Evolutionary conservation across 2,329 filamentous ascomycete species (phyloP), one percentile per base, ranked within the genome.

Genomic region (Fusarium odoratissimum): DNA sequence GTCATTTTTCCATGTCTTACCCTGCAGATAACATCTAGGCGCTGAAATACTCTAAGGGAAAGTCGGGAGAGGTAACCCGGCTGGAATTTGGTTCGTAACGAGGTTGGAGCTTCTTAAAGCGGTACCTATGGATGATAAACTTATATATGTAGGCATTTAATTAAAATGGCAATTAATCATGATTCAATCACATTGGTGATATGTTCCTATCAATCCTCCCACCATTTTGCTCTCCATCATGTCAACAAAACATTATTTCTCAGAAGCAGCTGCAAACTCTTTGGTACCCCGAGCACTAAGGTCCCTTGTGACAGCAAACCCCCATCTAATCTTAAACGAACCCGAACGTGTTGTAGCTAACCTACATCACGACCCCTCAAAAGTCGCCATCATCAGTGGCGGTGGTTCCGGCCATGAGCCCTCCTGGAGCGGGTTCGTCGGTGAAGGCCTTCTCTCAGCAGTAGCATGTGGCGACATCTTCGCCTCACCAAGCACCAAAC

Each of bases 21-120:
- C 40, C 40, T 23, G n/a, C 40, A 41, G 5, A 41, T 23, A 14
- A 23, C 8, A 41, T 16, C n/a, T 41, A 8, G 19, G 38, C 3
- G 1, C n/a, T 40, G 7, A 41, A 41, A 23, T 41, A 4, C 40
- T 23, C 9, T 8, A 16, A 16, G 28, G 28, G 30, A 41, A 41
- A 3, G 40, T 41, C 13, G 8, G n/a, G n/a, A 23, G n/a, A 23
- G n/a, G n/a, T 23, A 23, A 23, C 14, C 14, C 13, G 8, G 8
- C 0, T 5, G 21, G 13, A 10, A 3, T 23, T 10, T 16, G 40
- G 8, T n/a, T 41, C 40, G 40, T 16, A 8, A 23, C 40, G n/a
- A 41, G 40, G n/a, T 41, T 11, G n/a, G 0, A 16, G 5, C 0
- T 14, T 41, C 8, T 16, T 41, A 0, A 10, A 23, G 23, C 1